These are phyloP conservation scores for Barnettozyma vustinii DNA, from an alignment of 805 yeast genomes.

Conservation along the genomic window DNA sequence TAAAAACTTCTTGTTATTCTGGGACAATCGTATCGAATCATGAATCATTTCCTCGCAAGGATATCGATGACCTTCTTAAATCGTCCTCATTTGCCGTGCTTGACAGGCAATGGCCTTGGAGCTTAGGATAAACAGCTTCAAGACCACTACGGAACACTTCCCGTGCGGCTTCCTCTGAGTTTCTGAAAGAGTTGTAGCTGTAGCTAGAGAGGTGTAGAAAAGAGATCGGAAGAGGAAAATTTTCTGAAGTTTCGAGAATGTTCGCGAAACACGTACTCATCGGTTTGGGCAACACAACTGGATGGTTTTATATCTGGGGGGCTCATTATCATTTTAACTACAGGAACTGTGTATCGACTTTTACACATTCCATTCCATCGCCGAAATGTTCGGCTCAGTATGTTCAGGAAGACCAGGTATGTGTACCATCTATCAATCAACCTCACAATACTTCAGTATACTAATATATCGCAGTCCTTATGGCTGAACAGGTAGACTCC, in stretches of 20 bases:
- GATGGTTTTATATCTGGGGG: background rate
- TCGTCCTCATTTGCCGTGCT: conserved; percentile 5
- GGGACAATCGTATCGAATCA: conserved; percentile 58
- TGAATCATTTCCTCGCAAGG: conserved; percentile 13
- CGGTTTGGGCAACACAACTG: background rate
- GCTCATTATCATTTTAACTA: no score
- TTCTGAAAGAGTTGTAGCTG: background rate
- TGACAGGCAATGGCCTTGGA: background rate
- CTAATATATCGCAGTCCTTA: conserved; percentile 22
- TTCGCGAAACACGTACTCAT: background rate
- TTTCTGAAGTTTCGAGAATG: conserved; percentile 2
- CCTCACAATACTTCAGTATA: background rate
- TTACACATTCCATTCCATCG: background rate
- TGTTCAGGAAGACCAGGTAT: conserved; percentile 66
- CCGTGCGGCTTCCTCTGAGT: background rate
- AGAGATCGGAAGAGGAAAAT: background rate
- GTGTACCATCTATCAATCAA: conserved; percentile 8
- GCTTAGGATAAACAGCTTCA: background rate
- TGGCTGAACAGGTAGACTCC: conserved; percentile 62
- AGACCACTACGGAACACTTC: conserved; percentile 2
- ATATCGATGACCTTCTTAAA: conserved; percentile 17
- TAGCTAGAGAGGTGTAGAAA: background rate
- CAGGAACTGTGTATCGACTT: no score
- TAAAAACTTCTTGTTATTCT: conserved; percentile 52
- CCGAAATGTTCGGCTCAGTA: conserved; percentile 63